A percentile compares a stretch with the other conserved stretches of the same genome.
These are phyloP conservation scores for Byssochlamys sp. DNA, from an alignment of 2,329 filamentous ascomycete species.

Conservation along the genomic window DNA sequence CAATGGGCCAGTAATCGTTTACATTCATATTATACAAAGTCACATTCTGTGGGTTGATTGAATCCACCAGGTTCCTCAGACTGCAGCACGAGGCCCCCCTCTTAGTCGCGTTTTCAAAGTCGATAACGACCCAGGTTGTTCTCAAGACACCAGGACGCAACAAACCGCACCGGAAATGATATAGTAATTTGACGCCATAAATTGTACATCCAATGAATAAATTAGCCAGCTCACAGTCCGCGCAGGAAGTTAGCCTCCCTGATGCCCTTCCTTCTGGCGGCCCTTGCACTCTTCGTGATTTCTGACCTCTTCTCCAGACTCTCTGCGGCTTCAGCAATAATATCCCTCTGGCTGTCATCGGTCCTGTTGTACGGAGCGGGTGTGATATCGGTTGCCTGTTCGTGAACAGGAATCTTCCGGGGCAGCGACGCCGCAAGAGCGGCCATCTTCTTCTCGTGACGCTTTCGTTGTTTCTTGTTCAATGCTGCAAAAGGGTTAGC, in stretches of 20 bases:
- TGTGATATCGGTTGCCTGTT: conserved; percentile 38
- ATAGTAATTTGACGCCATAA: neutral
- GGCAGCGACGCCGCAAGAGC: conserved; percentile 30
- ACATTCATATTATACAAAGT: conserved; percentile 1
- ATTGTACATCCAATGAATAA: conserved; percentile 1
- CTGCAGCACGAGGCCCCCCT: neutral
- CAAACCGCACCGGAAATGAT: neutral
- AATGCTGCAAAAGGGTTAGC: conserved; percentile 24
- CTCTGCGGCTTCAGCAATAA: conserved; percentile 24
- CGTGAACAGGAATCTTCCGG: conserved; percentile 35
- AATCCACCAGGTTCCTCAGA: neutral
- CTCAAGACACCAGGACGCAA: neutral
- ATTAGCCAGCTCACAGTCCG: conserved; percentile 27
- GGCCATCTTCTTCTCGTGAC: conserved; percentile 39
- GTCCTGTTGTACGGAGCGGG: conserved; percentile 26
- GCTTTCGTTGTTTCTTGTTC: conserved; percentile 40
- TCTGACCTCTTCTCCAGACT: conserved; percentile 30
- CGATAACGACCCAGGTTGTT: neutral
- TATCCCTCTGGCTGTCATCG: conserved; percentile 11
- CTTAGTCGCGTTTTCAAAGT: neutral
- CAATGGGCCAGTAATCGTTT: neutral
- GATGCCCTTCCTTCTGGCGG: conserved; percentile 37
- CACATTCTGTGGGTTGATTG: neutral
- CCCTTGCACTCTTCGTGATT: conserved; percentile 36
- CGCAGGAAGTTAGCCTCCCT: conserved; percentile 41